Base-by-base conservation (phyloP, 768 basidiomycete genomes). In the Pleurotus platypus region DNA sequence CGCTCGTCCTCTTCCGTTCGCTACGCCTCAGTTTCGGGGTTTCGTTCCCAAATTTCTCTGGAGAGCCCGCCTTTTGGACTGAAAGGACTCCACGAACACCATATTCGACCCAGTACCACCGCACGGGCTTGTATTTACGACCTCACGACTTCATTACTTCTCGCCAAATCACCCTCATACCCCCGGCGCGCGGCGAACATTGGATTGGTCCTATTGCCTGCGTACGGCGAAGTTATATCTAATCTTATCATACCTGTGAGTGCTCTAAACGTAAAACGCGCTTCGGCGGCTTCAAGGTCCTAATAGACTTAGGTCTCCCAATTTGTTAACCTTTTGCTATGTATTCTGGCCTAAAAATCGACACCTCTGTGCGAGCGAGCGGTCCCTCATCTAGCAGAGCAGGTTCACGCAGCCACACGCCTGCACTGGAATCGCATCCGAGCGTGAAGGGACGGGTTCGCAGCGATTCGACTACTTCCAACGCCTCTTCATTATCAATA, bases 391-490 rank as follows among this genome's bases (percentile, higher is more conserved):
- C 57, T 1, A 54, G 37, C n/a, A 68, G 65, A 50, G 64, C 75
- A 37, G 66, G 68, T 27, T 65, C 68, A 16, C 71, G 70, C 46
- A 70, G 65, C 60, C 65, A 62, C 53, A 55, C 62, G 9, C 51
- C 51, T 42, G 51, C 39, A 5, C n/a, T 38, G 26, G 51, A 54
- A 20, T 5, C 20, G 18, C 51, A 39, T 11, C 42, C 42, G 18
- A 22, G 16, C 39, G 39, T 42, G 18, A 40, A 39, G 30, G 59
- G 55, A 46, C 77, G 83, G 46, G 60, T 69, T 45, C 78, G 84
- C 59, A 84, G 78, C 61, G 65, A 72, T 20, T 86, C 84, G 20
- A 80, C 76, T 38, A 81, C 82, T 20, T 86, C 86, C 13, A 74
- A 81, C 6, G 71, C 77, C 26, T 86, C 84, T 3, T 81, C 82